Base-by-base conservation (phyloP, 169 alveolate species). In the Plasmodium coatneyi region DNA sequence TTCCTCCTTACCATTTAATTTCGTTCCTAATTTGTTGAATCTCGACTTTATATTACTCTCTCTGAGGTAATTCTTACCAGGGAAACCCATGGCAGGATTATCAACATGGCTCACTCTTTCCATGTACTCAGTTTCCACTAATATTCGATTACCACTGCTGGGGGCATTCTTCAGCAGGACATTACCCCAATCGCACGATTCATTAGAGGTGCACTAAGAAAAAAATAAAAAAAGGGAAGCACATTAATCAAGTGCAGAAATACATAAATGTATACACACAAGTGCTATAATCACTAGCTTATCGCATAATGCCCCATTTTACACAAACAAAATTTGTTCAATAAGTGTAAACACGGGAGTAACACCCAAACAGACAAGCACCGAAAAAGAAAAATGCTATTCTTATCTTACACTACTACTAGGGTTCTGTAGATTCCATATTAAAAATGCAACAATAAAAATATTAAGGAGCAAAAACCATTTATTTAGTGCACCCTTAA, bases 371-470 rank as follows among this genome's bases (percentile, higher is more conserved):
- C 28, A 78, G 49, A 34, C 49, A 28, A 76, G 28, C 56, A 19
- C 22, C 0, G 36, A 78, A 30, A 5, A 78, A 19, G 43, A 7
- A 41, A 36, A 36, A 36, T 78, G 83, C 66, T 39, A 78, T 39
- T 78, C 19, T 28, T 36, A 10, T 39, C 83, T 78, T 78, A 78
- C 83, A 78, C 49, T 36, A 78, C 34, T 36, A 78, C 34, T 78
- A 19, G 60, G 52, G 28, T 36, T 9, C 52, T 34, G 22, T 4
- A 34, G 2, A 14, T 36, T 78, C 43, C 49, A 78, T 78, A 78
- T 12, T 78, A 78, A 78, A 39, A 78, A 16, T 78, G 43, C 14
- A 78, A 41, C n/a, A 78, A 78, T 12, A 39, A 78, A 78, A 41
- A 56, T 36, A 1, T 78, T 78, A 32, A 34, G 83, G 12, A 78